phyloP scores from a whole-genome alignment of 306 rosid genomes.

The Hippophae rhamnoides region DNA sequence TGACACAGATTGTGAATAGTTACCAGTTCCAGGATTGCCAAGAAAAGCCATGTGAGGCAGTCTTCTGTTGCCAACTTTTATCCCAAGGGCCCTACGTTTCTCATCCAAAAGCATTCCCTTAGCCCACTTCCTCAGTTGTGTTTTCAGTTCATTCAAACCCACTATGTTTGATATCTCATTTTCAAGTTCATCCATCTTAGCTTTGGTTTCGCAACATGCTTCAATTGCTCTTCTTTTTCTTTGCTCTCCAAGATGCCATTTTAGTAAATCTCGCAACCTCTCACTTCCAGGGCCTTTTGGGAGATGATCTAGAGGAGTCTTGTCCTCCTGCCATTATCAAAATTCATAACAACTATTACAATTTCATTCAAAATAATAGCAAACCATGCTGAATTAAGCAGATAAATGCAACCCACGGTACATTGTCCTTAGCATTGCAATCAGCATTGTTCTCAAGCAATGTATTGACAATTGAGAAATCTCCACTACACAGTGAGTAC shows the following conservation, averaged over 20 bases:
- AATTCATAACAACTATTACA: conserved; percentile 14
- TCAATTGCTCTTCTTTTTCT: conserved; percentile 67
- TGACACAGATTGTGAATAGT: conserved; percentile 2
- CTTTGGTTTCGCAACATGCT: conserved; percentile 83
- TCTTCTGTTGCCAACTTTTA: conserved; percentile 76
- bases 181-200: conserved; percentile 85
- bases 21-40: conserved; percentile 99
- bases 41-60: conserved; percentile 99
- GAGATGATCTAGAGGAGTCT: conserved; percentile 80
- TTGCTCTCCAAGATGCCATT: conserved; percentile 63
- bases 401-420: conserved; percentile 20
- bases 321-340: conserved; percentile 67
- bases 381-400: conserved; percentile 4
- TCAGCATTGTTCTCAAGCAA: conserved; percentile 70
- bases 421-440: conserved; percentile 80
- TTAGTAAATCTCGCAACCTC: conserved; percentile 55
- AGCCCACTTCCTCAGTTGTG: conserved; percentile 85
- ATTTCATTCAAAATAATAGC: conserved; percentile 5
- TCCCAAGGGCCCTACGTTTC: conserved; percentile 89
- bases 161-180: conserved; percentile 68
- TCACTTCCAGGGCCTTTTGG: conserved; percentile 66
- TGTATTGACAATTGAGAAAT: conserved; percentile 56
- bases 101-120: conserved; percentile 99
- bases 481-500: conserved; percentile 73
- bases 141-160: conserved; percentile 80